A percentile compares a stretch with the other conserved stretches of the same genome.
Evolutionary conservation across 2,329 filamentous ascomycete genomes (phyloP).

Genomic region (Apiospora kogelbergensis): DNA sequence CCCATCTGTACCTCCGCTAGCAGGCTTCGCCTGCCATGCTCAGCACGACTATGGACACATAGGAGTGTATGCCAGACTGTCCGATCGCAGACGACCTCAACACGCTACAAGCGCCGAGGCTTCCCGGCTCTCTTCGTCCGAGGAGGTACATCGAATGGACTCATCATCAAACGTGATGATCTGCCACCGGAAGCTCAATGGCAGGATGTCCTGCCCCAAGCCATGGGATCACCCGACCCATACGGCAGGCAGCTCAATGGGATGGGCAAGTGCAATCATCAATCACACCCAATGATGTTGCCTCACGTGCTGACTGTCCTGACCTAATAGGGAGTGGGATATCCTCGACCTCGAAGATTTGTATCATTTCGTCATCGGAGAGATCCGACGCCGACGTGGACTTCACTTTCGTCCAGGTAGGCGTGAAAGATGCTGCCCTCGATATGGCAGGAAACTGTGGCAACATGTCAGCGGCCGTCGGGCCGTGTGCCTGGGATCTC

Average conservation of each 20-base stretch:
- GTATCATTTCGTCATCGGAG: constrained; percentile 57
- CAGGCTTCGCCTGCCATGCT: neutral
- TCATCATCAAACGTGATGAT: constrained; percentile 33
- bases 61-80: neutral
- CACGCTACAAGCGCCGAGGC: neutral
- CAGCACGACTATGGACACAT: neutral
- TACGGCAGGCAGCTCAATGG: constrained; percentile 72
- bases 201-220: constrained; percentile 24
- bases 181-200: constrained; percentile 38
- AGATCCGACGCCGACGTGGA: constrained; percentile 32
- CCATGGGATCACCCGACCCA: constrained; percentile 46
- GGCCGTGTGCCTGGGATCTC: constrained; percentile 58
- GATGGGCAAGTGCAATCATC: constrained; percentile 49
- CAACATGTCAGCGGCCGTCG: constrained; percentile 58
- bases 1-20: too few relatives aligned
- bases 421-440: constrained; percentile 50
- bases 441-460: constrained; percentile 62
- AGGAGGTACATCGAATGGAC: constrained; percentile 31
- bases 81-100: neutral
- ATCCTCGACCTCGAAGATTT: constrained; percentile 59
- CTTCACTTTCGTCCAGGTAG: constrained; percentile 47
- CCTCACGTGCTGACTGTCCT: neutral
- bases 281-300: too few relatives aligned
- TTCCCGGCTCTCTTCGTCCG: constrained; percentile 41
- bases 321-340: constrained; percentile 11